Base-by-base conservation (phyloP, 169 alveolate species). In the Amoebophrya sp. region DNA sequence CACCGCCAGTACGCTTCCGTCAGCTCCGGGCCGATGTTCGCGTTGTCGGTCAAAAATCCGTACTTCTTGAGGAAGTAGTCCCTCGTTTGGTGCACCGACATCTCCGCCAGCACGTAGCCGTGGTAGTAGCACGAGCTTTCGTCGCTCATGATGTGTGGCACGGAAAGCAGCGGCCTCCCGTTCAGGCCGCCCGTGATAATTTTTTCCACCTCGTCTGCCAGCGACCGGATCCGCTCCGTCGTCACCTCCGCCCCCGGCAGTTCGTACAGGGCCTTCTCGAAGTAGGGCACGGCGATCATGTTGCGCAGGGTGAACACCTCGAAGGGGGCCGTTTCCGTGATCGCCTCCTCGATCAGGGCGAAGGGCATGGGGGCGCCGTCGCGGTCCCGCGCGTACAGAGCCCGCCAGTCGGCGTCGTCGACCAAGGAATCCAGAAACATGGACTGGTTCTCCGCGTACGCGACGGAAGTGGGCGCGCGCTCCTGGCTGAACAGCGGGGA, bases 81-180 rank as follows among this genome's bases (percentile, higher is more conserved):
- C 20, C 88, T 39, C 20, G 88, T 69, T 29, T 69, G 88, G n/a
- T 23, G 88, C n/a, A 69, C 88, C 38, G 38, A 1, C 88, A 69
- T 69, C 40, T 69, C 88, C 88, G 88, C 88, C 4, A 69, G 88
- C 41, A 69, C 88, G 41, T 69, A 78, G 89, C 89, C 89, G 48
- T 78, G 89, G 89, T 78, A 78, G 89, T 78, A 78, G 50, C 50
- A 34, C 34, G 41, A 20, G 48, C 31, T 2, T 31, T 78, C 89
- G 41, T 70, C 88, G 20, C 16, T 10, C 20, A 78, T 2, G 42
- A 78, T 78, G 89, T 78, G 89, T 2, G 89, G 89, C 38, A 78
- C 89, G 41, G 50, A 0, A 0, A 78, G 43, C 89, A 78, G 89
- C 40, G 89, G 50, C 31, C 43, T 43, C 18, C 48, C 48, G 18